Evolutionary conservation across 2,329 filamentous ascomycete genomes (phyloP), one percentile per base, ranked within the genome.

Genomic region (Paecilomyces formosus): DNA sequence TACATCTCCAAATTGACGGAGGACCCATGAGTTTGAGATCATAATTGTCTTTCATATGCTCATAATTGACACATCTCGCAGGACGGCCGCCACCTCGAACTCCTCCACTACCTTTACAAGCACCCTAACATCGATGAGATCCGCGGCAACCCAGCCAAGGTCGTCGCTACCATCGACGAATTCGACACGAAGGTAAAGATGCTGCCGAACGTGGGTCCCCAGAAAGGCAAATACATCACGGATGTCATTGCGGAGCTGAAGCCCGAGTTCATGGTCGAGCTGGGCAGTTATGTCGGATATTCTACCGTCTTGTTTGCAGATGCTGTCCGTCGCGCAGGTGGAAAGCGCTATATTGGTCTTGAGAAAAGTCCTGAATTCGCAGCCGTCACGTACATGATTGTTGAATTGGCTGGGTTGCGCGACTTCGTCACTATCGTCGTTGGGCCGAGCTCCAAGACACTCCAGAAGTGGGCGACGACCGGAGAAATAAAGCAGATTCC

Each of bases 121-220:
- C 81, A 82, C 51, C 77, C 83, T 1, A 76, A 85, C 56, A 72
- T 88, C 49, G 79, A 84, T 3, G 74, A 82, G 58, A 79, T 90
- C 55, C 79, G 84, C 55, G 83, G 82, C 21, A 85, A 82, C 6
- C 87, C 88, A 0, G 67, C 78, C 12, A 78, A 78, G 57, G 82
- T 92, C 1, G 77, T 90, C 0, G 75, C 78, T 30, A 84, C 82
- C 50, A 89, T 91, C 69, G 88, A 91, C 67, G 83, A 87, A 57
- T 91, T 79, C 70, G 84, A 76, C 15, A 74, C 81, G 30, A 85
- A 81, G 1, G 79, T 83, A 64, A 88, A 86, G 68, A 89, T 88
- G 63, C 80, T 92, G 45, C 91, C 91, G 86, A 92, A 90, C 63
- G 83, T 92, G 1, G 88, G 88, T 52, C 82, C 86, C 66, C 80